These are phyloP conservation scores for Wakefieldia striispora DNA, from an alignment of 768 basidiomycete species.

Conservation along the genomic window DNA sequence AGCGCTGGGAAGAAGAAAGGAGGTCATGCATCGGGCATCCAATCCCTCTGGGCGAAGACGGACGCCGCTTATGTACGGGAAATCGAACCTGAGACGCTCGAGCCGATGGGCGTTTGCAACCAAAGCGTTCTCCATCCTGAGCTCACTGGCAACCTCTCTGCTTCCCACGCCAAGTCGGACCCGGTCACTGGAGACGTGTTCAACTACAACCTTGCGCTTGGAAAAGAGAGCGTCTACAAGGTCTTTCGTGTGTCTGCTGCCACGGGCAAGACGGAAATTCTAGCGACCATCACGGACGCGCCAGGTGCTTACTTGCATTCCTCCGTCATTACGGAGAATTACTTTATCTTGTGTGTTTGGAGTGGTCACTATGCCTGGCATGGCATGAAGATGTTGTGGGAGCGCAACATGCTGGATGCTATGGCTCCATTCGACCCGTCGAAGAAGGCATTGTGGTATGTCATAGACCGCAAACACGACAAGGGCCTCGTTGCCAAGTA, in stretches of 20 bases:
- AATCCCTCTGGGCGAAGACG: constrained; percentile 32
- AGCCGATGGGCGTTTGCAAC: constrained; percentile 30
- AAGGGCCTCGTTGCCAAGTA: constrained; percentile 39
- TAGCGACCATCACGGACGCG: constrained; percentile 38
- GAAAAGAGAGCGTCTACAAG: constrained; percentile 26
- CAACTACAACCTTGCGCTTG: constrained; percentile 36
- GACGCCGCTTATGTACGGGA: constrained; percentile 30
- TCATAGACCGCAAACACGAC: constrained; percentile 36
- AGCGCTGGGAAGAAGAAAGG: constrained; percentile 18
- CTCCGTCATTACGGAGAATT: constrained; percentile 36
- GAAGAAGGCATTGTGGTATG: constrained; percentile 34
- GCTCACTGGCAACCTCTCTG: constrained; percentile 34
- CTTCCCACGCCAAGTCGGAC: constrained; percentile 39
- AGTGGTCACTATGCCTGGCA: constrained; percentile 28
- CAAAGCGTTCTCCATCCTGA: constrained; percentile 32
- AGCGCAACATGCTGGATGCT: constrained; percentile 33
- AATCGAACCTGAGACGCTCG: constrained; percentile 37
- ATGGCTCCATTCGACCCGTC: constrained; percentile 33
- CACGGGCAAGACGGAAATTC: constrained; percentile 31
- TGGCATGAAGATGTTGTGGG: constrained; percentile 28
- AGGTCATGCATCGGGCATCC: constrained; percentile 25
- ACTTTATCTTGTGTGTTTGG: constrained; percentile 38
- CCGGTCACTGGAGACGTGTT: constrained; percentile 34
- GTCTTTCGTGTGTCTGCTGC: constrained; percentile 36
- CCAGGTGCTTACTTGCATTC: constrained; percentile 40